Evolutionary conservation across 2,329 filamentous ascomycete genomes (phyloP), one percentile per base, ranked within the genome.

Genomic region (Furcasterigmium sp.): DNA sequence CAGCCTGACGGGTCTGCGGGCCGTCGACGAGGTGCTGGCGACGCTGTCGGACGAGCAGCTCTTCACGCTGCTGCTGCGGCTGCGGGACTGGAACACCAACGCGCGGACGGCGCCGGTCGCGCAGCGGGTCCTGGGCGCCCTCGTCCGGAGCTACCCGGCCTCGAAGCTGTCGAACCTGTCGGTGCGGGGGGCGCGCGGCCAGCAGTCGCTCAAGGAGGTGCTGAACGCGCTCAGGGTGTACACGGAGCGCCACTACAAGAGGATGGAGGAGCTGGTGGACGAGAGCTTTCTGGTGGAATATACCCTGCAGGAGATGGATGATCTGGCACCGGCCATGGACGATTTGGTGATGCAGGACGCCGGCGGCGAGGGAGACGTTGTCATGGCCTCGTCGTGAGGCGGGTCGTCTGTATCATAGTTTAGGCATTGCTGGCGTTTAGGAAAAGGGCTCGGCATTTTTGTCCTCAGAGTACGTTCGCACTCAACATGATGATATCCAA

Each of bases 61-160:
- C 13, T 94, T 88, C 64, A 73, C 81, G 7, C 76, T 98, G 13
- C 76, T 98, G 1, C 72, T 91, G 29, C 76, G 93, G 46, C 67
- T 96, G 36, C 78, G 94, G 37, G 93, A 98, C 66, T 98, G 93
- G 93, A 98, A 98, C 61, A 95, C 93, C 5, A 97, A 97, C 55
- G 90, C 89, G 0, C 78, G 88, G 48, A 95, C 89, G 4, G 84
- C 90, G 1, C 78, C 83, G 5, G 82, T 97, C 1, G 87, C 93
- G 1, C 93, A 98, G 65, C 80, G 84, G 26, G 84, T 98, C 13
- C 68, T 98, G 8, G 85, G 82, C 70, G 80, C 86, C 2, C 59
- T 98, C 8, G 81, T 95, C 41, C 81, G 82, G 51, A 86, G 82
- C 46, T 95, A 95, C 56, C 86, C 90, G 2, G 86, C 87, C 3